Conservation (phyloP, 1,284 basidiomycete species). For the Malassezia obtusa region DNA sequence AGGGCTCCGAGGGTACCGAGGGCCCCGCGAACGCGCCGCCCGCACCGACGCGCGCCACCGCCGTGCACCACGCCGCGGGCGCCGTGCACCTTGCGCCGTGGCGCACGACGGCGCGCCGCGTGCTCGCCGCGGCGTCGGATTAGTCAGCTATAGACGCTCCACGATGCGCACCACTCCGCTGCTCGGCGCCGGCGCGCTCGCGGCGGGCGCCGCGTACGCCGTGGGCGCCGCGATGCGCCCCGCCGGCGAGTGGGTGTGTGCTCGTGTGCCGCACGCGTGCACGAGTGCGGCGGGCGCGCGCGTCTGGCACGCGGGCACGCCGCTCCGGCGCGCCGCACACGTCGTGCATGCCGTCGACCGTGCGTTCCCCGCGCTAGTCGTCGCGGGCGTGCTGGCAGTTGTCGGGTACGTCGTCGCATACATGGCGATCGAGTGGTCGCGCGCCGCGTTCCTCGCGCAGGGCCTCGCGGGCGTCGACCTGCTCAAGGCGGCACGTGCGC, state of each 20-base stretch:
- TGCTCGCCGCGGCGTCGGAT: neutral
- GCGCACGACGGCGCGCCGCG: conserved; percentile 54
- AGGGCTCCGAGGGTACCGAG: neutral
- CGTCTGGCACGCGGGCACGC: neutral
- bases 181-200: neutral
- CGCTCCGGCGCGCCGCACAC: neutral
- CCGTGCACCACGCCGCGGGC: conserved; percentile 6
- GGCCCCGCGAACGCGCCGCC: neutral
- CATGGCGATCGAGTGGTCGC: conserved; percentile 20
- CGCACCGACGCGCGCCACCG: neutral
- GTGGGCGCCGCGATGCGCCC: neutral
- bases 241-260: neutral
- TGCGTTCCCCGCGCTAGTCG: conserved; percentile 10
- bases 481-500: conserved; percentile 23
- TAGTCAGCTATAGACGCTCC: conserved; percentile 9
- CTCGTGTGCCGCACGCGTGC: neutral
- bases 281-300: neutral
- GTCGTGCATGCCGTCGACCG: conserved; percentile 4
- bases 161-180: neutral
- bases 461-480: conserved; percentile 41
- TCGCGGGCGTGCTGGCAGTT: conserved; percentile 21
- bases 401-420: conserved; percentile 23
- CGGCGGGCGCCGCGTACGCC: neutral
- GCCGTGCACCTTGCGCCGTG: conserved; percentile 16
- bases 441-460: conserved; percentile 26